Evolutionary conservation across 2,329 filamentous ascomycete genomes (phyloP).

Genomic region (Xylaria arbuscula): DNA sequence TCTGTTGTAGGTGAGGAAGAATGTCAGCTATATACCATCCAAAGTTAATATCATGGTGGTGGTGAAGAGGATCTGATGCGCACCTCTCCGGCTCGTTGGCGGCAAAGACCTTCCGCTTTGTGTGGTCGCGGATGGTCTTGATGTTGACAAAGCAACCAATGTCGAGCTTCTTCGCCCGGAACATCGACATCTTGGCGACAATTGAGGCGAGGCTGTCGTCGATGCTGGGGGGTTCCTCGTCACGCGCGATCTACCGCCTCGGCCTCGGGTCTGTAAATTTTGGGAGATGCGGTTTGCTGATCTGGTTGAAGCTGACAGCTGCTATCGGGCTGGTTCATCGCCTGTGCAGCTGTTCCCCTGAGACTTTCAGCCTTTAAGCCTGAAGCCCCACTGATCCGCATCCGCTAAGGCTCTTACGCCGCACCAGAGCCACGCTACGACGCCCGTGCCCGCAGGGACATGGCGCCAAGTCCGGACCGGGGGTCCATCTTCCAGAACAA

Average conservation of each 20-base stretch:
- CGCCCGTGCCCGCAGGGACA: background rate
- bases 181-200: slow-evolving; percentile 76
- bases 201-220: slow-evolving; percentile 25
- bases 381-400: slow-evolving; percentile 6
- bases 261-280: slow-evolving; percentile 38
- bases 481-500: background rate
- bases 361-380: background rate
- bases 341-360: background rate
- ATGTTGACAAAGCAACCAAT: slow-evolving; percentile 88
- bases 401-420: slow-evolving; percentile 1
- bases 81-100: slow-evolving; percentile 90
- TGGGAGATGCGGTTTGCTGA: slow-evolving; percentile 33
- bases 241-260: slow-evolving; percentile 18
- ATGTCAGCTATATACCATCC: slow-evolving; percentile 20
- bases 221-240: slow-evolving; percentile 12
- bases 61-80: slow-evolving; percentile 36
- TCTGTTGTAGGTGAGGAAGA: slow-evolving; percentile 63
- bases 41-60: background rate
- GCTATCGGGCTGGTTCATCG: background rate
- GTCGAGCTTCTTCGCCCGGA: slow-evolving; percentile 90
- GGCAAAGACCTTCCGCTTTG: slow-evolving; percentile 93
- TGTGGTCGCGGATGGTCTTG: slow-evolving; percentile 90
- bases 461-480: background rate
- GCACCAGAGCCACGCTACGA: slow-evolving; percentile 1
- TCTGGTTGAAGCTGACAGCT: background rate